Evolutionary conservation across 2,329 filamentous ascomycete species (phyloP).

Genomic region (Biscogniauxia marginata): DNA sequence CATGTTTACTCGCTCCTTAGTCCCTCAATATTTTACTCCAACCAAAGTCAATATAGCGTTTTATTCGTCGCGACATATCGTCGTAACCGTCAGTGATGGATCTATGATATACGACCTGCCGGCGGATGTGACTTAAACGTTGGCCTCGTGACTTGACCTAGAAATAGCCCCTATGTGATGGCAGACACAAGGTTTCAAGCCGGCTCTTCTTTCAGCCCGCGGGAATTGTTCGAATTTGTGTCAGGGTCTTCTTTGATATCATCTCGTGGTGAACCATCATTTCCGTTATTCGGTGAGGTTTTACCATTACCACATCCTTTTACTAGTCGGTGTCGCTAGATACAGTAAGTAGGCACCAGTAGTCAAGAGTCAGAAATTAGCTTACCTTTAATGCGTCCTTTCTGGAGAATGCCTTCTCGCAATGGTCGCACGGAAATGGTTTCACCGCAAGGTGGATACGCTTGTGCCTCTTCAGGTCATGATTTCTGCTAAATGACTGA

Average conservation of each 20-base stretch:
- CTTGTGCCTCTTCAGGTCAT: conserved; percentile 94
- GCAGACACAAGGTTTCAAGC: not conserved
- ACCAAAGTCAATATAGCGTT: not conserved
- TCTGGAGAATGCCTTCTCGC: conserved; percentile 94
- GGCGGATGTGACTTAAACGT: not conserved
- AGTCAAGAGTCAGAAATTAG: not conserved
- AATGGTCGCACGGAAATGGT: conserved; percentile 87
- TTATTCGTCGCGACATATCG: not conserved
- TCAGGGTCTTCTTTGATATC: not conserved
- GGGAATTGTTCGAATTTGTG: not conserved
- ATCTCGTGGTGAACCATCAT: not conserved
- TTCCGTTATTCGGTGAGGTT: not conserved
- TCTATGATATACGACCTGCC: not conserved
- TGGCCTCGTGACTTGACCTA: not conserved
- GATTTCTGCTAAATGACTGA: conserved; percentile 93
- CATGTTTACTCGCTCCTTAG: not conserved
- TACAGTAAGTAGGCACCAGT: not conserved
- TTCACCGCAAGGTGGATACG: conserved; percentile 93
- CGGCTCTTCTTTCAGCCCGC: not conserved
- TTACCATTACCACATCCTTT: not conserved
- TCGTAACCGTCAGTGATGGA: not conserved
- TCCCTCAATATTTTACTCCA: not conserved
- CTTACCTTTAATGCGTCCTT: conserved; percentile 96
- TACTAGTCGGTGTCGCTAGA: not conserved
- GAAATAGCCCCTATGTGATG: not conserved